A percentile compares a stretch with the other conserved stretches of the same genome.
phyloP scores from a whole-genome alignment of 2,329 filamentous ascomycete species.

The Ascosphaera apis region DNA sequence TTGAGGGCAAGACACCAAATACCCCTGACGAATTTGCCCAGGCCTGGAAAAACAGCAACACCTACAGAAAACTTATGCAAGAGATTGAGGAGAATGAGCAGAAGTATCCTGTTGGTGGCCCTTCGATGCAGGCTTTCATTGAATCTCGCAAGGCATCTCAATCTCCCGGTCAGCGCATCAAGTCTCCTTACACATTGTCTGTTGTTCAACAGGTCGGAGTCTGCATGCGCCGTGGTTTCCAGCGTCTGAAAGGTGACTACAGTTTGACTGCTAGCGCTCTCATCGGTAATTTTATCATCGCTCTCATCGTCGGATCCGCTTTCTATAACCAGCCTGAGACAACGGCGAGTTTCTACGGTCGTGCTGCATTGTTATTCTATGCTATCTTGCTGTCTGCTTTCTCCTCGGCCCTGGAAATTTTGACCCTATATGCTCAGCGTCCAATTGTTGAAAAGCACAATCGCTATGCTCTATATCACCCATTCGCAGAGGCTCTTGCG shows the following conservation, averaged over 20 bases:
- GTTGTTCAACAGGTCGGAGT: slow-evolving; percentile 52
- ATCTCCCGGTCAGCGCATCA: slow-evolving; percentile 28
- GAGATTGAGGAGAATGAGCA: slow-evolving; percentile 23
- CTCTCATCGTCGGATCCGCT: slow-evolving; percentile 55
- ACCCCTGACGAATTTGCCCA: slow-evolving; percentile 46
- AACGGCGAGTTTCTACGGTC: slow-evolving; percentile 54
- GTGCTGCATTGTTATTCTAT: slow-evolving; percentile 67
- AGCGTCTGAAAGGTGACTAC: slow-evolving; percentile 53
- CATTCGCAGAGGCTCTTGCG: slow-evolving; percentile 51
- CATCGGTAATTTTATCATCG: slow-evolving; percentile 47
- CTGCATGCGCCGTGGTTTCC: slow-evolving; percentile 61
- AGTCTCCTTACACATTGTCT: slow-evolving; percentile 67
- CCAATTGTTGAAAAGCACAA: slow-evolving; percentile 80
- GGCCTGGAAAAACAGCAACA: slow-evolving; percentile 31
- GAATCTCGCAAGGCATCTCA: slow-evolving; percentile 20
- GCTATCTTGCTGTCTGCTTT: slow-evolving; percentile 73
- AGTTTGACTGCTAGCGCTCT: slow-evolving; percentile 45
- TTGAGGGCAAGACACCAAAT: slow-evolving; percentile 28
- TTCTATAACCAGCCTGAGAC: slow-evolving; percentile 50
- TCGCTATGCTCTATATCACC: slow-evolving; percentile 73
- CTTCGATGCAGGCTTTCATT: slow-evolving; percentile 5
- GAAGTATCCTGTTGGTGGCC: slow-evolving; percentile 16
- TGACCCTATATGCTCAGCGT: slow-evolving; percentile 69
- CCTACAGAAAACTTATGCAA: slow-evolving; percentile 18
- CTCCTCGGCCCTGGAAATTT: slow-evolving; percentile 52